phyloP scores from a whole-genome alignment of 2,329 filamentous ascomycete genomes.

The Sporothrix sp. region DNA sequence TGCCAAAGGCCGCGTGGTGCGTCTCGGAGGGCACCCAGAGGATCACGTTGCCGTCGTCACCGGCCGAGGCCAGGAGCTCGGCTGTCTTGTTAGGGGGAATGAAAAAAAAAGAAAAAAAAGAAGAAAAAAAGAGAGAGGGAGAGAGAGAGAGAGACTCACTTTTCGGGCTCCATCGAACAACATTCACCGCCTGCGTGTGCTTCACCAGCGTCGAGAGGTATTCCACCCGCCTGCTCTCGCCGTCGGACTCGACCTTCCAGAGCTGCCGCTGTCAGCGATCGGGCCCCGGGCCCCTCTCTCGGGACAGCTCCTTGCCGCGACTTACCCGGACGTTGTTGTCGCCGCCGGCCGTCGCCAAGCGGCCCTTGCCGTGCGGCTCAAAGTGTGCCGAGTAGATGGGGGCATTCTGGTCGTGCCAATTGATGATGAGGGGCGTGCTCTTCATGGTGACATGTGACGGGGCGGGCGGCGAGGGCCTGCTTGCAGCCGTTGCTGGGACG shows the following conservation, averaged over 20 bases:
- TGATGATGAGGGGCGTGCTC: constrained; percentile 89
- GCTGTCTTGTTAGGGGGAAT: constrained; percentile 49
- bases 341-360: constrained; percentile 86
- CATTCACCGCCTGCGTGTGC: constrained; percentile 95
- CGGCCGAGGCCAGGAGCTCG: constrained; percentile 86
- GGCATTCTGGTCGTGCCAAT: constrained; percentile 96
- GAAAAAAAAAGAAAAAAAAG: no score
- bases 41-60: constrained; percentile 94
- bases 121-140: neutral
- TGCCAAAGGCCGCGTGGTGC: constrained; percentile 61
- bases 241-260: constrained; percentile 80
- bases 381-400: constrained; percentile 98
- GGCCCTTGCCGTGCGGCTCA: constrained; percentile 81
- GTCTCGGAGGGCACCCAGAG: constrained; percentile 87
- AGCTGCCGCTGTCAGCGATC: constrained; percentile 41
- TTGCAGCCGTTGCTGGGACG: neutral
- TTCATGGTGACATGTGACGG: constrained; percentile 58
- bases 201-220: constrained; percentile 88
- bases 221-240: constrained; percentile 78
- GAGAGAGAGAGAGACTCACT: constrained; percentile 42
- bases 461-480: neutral
- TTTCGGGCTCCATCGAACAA: constrained; percentile 90
- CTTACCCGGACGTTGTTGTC: constrained; percentile 91
- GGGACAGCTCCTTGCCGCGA: constrained; percentile 13
- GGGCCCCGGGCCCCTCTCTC: neutral